These are phyloP conservation scores for Ascoidea rubescens DNA, from an alignment of 805 yeast genomes.

Conservation along the genomic window DNA sequence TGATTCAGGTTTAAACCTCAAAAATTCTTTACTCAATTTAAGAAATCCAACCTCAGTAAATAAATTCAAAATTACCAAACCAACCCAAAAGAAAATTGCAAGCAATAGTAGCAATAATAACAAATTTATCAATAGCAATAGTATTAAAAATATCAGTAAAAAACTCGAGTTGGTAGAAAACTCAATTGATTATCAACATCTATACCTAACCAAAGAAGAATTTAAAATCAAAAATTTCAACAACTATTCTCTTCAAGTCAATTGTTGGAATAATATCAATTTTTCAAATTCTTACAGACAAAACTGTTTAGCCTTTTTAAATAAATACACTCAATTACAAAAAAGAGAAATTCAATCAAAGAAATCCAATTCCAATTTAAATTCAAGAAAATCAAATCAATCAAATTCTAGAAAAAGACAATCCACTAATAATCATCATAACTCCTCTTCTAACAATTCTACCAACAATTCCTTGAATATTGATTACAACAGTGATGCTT, in stretches of 20 bases:
- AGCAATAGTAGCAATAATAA: neutral
- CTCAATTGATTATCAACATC: neutral
- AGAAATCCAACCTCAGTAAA: neutral
- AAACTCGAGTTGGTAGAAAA: too few species aligned
- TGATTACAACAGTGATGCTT: constrained; percentile 5
- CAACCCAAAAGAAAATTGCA: neutral
- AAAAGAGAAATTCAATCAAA: constrained; percentile 2
- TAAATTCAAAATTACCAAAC: neutral
- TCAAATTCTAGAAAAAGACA: constrained; percentile 1
- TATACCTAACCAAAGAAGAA: neutral
- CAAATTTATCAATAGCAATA: neutral
- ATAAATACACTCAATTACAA: constrained; percentile 19
- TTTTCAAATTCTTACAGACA: constrained; percentile 28
- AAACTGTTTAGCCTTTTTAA: constrained; percentile 41
- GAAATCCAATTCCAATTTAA: constrained; percentile 16
- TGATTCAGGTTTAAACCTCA: neutral
- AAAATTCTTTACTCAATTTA: neutral
- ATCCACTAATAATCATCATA: neutral
- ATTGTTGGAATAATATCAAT: constrained; percentile 35
- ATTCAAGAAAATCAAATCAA: constrained; percentile 8
- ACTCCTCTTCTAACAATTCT: constrained; percentile 6
- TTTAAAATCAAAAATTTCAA: constrained; percentile 25
- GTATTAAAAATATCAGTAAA: neutral
- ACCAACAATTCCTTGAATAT: constrained; percentile 5
- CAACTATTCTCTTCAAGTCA: constrained; percentile 31